phyloP scores from a whole-genome alignment of 2,329 filamentous ascomycete genomes.

The Talaromyces sp. region DNA sequence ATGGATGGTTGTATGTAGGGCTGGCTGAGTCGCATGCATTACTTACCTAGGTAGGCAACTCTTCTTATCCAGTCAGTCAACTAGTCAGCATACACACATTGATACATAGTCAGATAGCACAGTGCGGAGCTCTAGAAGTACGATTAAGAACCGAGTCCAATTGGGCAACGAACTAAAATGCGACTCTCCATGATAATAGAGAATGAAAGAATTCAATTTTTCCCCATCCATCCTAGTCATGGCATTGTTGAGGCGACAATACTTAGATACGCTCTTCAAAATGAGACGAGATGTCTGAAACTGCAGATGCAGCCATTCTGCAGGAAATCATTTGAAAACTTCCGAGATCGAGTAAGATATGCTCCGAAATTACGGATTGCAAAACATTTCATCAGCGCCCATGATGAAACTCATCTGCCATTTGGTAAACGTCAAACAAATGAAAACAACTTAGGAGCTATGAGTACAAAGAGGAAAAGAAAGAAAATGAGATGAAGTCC shows the following conservation, averaged over 20 bases:
- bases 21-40: not conserved
- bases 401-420: not conserved
- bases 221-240: not conserved
- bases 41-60: slow-evolving; percentile 6
- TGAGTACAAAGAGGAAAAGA: not conserved
- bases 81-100: not conserved
- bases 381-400: not conserved
- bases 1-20: not conserved
- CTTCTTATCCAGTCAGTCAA: not conserved
- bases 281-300: not conserved
- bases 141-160: not conserved
- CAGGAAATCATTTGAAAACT: not conserved
- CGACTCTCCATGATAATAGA: not conserved
- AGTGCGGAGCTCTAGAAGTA: not conserved
- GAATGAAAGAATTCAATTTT: no score
- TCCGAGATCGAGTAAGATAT: not conserved
- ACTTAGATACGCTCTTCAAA: not conserved
- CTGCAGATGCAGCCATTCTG: not conserved
- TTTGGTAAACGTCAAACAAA: not conserved
- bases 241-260: not conserved
- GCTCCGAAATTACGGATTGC: not conserved
- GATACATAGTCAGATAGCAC: not conserved
- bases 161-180: not conserved
- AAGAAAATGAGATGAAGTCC: not conserved
- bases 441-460: not conserved